Percentiles rank a stretch among this genome's conserved stretches.
Evolutionary conservation across 768 basidiomycete genomes (phyloP).

Genomic region (Lyophyllum shimeji): DNA sequence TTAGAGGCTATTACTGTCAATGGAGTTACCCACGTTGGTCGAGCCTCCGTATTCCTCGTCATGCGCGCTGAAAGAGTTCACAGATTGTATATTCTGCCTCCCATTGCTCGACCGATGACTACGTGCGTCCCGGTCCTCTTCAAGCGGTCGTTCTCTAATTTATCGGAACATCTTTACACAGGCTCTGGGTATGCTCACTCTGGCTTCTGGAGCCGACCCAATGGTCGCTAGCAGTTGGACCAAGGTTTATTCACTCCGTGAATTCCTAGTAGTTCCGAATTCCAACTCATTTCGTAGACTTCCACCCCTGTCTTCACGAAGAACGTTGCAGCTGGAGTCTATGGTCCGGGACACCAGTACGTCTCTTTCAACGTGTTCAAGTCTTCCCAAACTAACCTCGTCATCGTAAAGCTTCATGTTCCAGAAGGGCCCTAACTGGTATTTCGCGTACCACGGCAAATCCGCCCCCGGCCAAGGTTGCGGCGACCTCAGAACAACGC

Average conservation of each 20-base stretch:
- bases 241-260: conserved; percentile 7
- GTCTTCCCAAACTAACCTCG: neutral
- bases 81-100: conserved; percentile 19
- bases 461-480: conserved; percentile 17
- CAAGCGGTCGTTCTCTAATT: neutral
- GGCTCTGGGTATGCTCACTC: conserved; percentile 13
- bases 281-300: neutral
- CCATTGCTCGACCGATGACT: conserved; percentile 19
- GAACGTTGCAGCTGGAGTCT: conserved; percentile 12
- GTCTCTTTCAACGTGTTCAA: neutral
- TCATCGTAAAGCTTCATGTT: conserved; percentile 14
- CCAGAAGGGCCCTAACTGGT: conserved; percentile 15
- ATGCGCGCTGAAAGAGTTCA: neutral
- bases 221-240: conserved; percentile 15
- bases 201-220: conserved; percentile 12
- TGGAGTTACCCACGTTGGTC: conserved; percentile 12
- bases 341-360: conserved; percentile 17
- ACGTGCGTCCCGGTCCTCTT: conserved; percentile 1
- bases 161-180: neutral
- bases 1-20: conserved; percentile 14
- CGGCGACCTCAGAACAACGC: conserved; percentile 15
- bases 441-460: conserved; percentile 16
- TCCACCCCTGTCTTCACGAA: conserved; percentile 11
- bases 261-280: neutral
- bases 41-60: neutral